phyloP scores from a whole-genome alignment of 495 filamentous ascomycete species.

The Tuber brumale region DNA sequence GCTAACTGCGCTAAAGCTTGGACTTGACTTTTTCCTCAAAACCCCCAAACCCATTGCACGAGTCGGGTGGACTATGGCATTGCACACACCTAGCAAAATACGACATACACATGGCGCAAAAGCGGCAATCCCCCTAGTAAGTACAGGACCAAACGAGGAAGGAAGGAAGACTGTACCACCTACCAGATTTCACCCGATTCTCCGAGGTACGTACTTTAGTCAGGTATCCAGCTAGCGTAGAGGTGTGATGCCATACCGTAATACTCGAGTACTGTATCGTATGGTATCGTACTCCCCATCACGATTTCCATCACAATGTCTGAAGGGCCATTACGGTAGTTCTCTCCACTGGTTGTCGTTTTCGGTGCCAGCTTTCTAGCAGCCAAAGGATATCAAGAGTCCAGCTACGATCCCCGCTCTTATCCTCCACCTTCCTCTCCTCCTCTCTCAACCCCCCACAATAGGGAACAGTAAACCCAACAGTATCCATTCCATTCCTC shows the following conservation, averaged over 20 bases:
- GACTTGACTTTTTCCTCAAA: neutral
- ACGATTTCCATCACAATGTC: neutral
- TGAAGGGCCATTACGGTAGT: neutral
- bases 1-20: neutral
- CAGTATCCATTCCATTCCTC: neutral
- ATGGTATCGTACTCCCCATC: neutral
- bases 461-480: neutral
- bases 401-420: neutral
- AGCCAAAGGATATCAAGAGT: neutral
- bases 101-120: neutral
- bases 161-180: neutral
- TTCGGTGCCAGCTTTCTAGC: neutral
- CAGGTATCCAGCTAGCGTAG: neutral
- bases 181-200: neutral
- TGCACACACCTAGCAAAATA: neutral
- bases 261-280: neutral
- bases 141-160: neutral
- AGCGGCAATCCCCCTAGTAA: neutral
- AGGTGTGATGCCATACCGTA: neutral
- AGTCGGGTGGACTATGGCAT: neutral
- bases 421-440: neutral
- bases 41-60: neutral
- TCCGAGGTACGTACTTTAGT: neutral
- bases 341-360: neutral
- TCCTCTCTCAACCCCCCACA: neutral